Percentiles rank a stretch among this genome's conserved stretches.
Evolutionary conservation across 495 filamentous ascomycete genomes (phyloP).

Genomic region (Neurospora sp.): DNA sequence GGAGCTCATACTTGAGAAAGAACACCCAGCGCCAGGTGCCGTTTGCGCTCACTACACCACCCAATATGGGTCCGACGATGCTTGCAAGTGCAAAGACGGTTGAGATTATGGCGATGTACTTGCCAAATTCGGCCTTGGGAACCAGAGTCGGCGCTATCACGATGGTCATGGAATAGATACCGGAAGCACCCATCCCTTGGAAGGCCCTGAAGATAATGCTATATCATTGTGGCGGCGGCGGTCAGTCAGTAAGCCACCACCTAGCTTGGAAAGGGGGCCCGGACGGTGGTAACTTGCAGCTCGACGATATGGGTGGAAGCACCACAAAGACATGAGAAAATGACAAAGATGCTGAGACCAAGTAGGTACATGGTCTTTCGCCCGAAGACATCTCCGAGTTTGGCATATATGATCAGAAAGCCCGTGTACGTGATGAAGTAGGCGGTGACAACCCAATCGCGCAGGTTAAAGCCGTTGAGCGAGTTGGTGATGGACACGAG

Average conservation of each 20-base stretch:
- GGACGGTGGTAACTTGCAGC: slow-evolving; percentile 27
- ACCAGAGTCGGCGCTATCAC: slow-evolving; percentile 39
- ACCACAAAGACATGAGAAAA: slow-evolving; percentile 46
- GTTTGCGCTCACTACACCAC: slow-evolving; percentile 29
- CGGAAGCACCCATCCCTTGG: slow-evolving; percentile 46
- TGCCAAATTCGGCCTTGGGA: slow-evolving; percentile 33
- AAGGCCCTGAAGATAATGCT: slow-evolving; percentile 46
- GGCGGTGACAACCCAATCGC: slow-evolving; percentile 46
- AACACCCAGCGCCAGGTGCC: slow-evolving; percentile 33
- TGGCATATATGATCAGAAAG: slow-evolving; percentile 44
- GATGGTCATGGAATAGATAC: slow-evolving; percentile 41
- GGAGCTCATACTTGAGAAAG: slow-evolving; percentile 23
- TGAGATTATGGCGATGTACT: slow-evolving; percentile 37
- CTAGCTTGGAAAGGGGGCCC: not conserved
- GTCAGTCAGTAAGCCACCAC: not conserved
- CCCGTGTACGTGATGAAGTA: slow-evolving; percentile 51
- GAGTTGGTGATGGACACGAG: slow-evolving; percentile 45
- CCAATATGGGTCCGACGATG: slow-evolving; percentile 34
- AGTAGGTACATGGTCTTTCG: slow-evolving; percentile 34
- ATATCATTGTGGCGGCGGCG: not conserved
- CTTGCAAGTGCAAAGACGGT: slow-evolving; percentile 36
- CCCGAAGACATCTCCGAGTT: slow-evolving; percentile 44
- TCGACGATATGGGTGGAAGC: slow-evolving; percentile 32
- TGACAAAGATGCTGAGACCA: slow-evolving; percentile 35
- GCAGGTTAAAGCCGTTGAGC: slow-evolving; percentile 38